These are phyloP conservation scores for Podospora conica DNA, from an alignment of 495 filamentous ascomycete genomes.

Conservation along the genomic window DNA sequence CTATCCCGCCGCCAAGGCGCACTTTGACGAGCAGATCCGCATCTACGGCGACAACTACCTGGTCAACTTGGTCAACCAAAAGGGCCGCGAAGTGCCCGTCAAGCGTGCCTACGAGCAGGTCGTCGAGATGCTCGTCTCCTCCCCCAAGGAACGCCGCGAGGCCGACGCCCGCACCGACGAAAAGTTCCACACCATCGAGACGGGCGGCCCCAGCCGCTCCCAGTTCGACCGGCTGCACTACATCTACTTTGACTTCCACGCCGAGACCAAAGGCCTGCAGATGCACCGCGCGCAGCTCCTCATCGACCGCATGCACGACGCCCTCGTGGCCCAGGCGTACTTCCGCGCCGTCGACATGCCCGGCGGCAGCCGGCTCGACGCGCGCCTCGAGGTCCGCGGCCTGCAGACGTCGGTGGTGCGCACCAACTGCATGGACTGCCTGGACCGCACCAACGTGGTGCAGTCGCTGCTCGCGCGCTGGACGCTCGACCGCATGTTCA, in stretches of 20 bases:
- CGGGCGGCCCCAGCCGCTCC: slow-evolving; percentile 47
- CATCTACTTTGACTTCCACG: slow-evolving; percentile 97
- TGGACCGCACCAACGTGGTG: slow-evolving; percentile 95
- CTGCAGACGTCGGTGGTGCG: slow-evolving; percentile 85
- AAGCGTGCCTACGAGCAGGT: slow-evolving; percentile 91
- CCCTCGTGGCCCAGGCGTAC: slow-evolving; percentile 71
- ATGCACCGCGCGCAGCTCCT: slow-evolving; percentile 90
- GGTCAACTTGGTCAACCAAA: slow-evolving; percentile 94
- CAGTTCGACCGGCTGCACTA: slow-evolving; percentile 81
- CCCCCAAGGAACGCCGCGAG: slow-evolving; percentile 57
- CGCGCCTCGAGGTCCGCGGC: slow-evolving; percentile 69
- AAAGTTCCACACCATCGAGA: slow-evolving; percentile 72
- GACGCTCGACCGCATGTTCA: slow-evolving; percentile 78
- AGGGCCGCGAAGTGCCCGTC: slow-evolving; percentile 76
- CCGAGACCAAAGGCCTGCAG: slow-evolving; percentile 86
- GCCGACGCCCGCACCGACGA: slow-evolving; percentile 56
- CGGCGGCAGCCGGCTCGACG: slow-evolving; percentile 52
- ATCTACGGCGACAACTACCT: slow-evolving; percentile 94
- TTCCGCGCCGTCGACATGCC: slow-evolving; percentile 85
- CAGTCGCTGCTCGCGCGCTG: slow-evolving; percentile 90
- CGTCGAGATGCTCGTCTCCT: slow-evolving; percentile 64
- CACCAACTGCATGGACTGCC: slow-evolving; percentile 98
- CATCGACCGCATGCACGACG: slow-evolving; percentile 68
- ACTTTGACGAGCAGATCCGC: slow-evolving; percentile 87
- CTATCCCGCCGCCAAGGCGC: slow-evolving; percentile 65